Conservation (phyloP, 306 rosid species). For the Glycyrrhiza uralensis region DNA sequence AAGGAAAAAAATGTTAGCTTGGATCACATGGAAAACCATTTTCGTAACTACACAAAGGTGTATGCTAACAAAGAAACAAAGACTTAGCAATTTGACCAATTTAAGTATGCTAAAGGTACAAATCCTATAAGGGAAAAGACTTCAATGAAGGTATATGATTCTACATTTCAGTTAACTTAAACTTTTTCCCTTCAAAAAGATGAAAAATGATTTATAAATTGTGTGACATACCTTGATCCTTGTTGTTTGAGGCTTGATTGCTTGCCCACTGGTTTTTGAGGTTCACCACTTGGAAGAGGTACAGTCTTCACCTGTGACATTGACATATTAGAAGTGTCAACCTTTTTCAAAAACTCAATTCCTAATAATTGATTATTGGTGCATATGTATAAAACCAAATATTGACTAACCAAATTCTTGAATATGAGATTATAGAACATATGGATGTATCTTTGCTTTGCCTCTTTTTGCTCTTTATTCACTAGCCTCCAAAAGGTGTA, state of each 20-base stretch:
- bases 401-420: slow-evolving; percentile 56
- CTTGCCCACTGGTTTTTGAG: slow-evolving; percentile 38
- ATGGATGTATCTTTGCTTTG: slow-evolving; percentile 85
- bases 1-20: slow-evolving; percentile 21
- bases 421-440: slow-evolving; percentile 71
- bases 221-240: slow-evolving; percentile 43
- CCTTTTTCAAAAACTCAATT: not conserved
- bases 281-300: slow-evolving; percentile 52
- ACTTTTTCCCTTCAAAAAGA: not conserved
- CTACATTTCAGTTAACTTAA: not conserved
- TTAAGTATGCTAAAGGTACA: not conserved
- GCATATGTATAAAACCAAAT: not conserved
- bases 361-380: not conserved
- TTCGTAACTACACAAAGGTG: not conserved
- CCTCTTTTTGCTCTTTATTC: slow-evolving; percentile 75
- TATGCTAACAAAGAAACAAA: not conserved
- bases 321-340: slow-evolving; percentile 1
- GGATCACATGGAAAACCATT: not conserved
- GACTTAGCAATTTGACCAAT: not conserved
- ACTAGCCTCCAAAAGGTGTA: slow-evolving; percentile 74
- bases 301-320: slow-evolving; percentile 65
- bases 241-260: slow-evolving; percentile 35
- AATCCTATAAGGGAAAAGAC: not conserved
- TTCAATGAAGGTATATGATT: not conserved
- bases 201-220: not conserved